Percentiles rank a stretch among this genome's conserved stretches.
Conservation (phyloP, 176 grass and related monocot species). For the Elymus sibiricus region DNA sequence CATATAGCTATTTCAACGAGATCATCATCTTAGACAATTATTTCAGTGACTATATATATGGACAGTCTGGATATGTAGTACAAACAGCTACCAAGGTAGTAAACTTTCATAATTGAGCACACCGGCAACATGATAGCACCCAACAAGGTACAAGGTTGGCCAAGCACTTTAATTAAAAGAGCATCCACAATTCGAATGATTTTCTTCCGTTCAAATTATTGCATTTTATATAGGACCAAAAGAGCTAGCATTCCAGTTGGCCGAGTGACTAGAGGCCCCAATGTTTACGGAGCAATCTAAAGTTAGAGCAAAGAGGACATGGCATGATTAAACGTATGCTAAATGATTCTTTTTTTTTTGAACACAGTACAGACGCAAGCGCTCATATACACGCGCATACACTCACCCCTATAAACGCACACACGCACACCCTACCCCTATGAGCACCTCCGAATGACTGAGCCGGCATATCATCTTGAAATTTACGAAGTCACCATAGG, state of each 20-base stretch:
- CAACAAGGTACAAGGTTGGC: neutral
- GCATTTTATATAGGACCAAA: neutral
- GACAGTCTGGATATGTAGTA: neutral
- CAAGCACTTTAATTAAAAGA: neutral
- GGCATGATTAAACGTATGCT: neutral
- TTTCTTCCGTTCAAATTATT: neutral
- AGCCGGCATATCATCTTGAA: too few relatives aligned
- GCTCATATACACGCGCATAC: too few relatives aligned
- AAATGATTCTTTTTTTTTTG: too few relatives aligned
- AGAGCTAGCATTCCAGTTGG: neutral
- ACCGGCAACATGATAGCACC: neutral
- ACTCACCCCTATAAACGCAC: too few relatives aligned
- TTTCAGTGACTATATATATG: neutral
- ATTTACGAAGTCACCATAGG: too few relatives aligned
- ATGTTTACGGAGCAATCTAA: neutral
- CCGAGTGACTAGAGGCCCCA: neutral
- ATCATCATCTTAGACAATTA: neutral
- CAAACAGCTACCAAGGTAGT: neutral
- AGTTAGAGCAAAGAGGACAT: neutral
- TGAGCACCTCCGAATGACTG: too few relatives aligned
- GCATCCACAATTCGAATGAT: neutral
- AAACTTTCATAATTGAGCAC: slow-evolving; percentile 2
- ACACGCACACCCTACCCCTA: too few relatives aligned
- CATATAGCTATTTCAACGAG: neutral
- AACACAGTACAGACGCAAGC: too few relatives aligned